Base-by-base conservation (phyloP, 371 early-diverging fungal genomes). In the Circinella umbellata region DNA sequence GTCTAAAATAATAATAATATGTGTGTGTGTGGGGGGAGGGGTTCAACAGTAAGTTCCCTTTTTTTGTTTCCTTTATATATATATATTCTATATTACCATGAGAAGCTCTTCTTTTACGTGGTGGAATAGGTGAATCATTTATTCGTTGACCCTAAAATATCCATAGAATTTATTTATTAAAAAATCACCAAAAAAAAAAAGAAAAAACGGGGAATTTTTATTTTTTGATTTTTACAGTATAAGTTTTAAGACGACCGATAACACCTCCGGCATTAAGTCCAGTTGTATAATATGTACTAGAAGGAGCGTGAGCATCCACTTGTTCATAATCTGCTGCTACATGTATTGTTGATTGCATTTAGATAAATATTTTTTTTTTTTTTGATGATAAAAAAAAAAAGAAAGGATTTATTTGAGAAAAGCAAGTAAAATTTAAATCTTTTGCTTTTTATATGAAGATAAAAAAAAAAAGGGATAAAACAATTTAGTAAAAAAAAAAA, bases 1-100 rank as follows among this genome's bases (percentile, higher is more conserved):
- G 72, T 94, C 94, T 86, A 48, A 18, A 34, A 57, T 57, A n/a
- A 13, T 57, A 27, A 13, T 27, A n/a, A n/a, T n/a, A n/a, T n/a
- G n/a, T n/a, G n/a, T n/a, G n/a, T n/a, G n/a, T n/a, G n/a, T n/a
- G n/a, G n/a, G n/a, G n/a, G n/a, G n/a, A n/a, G n/a, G n/a, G n/a
- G n/a, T n/a, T n/a, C n/a, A n/a, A n/a, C n/a, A n/a, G n/a, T n/a
- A n/a, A n/a, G n/a, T n/a, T n/a, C n/a, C n/a, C n/a, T n/a, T n/a
- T n/a, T n/a, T n/a, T n/a, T n/a, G n/a, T n/a, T n/a, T 14, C 51
- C 15, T 14, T 51, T 51, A 15, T n/a, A 13, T 5, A 13, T 51
- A 51, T 51, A 13, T 8, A 14, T 13, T 77, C 0, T 27, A 27
- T 27, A 27, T 27, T 27, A 82, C 83, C 83, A 66, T 78, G 80